phyloP scores from a whole-genome alignment of 192 early-diverging fungal species.

The Coemansia umbellata region DNA sequence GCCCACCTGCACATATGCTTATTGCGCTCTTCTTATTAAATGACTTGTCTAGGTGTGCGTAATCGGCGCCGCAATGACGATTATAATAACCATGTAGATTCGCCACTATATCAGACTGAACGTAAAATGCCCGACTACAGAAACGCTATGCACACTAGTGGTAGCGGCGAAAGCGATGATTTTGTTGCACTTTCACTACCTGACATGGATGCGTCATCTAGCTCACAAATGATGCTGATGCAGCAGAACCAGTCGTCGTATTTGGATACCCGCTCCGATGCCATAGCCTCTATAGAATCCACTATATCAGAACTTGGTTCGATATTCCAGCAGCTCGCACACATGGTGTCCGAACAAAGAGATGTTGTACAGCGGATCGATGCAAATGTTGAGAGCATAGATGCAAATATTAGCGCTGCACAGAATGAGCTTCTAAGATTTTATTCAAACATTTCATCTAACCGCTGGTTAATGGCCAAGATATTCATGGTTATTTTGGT shows the following conservation, averaged over 20 bases:
- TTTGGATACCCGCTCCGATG: constrained; percentile 82
- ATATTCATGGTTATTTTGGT: constrained; percentile 86
- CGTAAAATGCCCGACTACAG: constrained; percentile 25
- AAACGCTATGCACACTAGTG: constrained; percentile 5
- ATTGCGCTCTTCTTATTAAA: constrained; percentile 1
- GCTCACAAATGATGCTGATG: constrained; percentile 67
- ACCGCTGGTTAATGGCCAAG: constrained; percentile 95
- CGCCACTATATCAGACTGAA: constrained; percentile 56
- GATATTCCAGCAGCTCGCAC: constrained; percentile 83
- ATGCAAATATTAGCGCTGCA: constrained; percentile 86
- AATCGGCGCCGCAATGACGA: constrained; percentile 31
- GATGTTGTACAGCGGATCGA: constrained; percentile 92
- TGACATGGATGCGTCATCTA: constrained; percentile 55
- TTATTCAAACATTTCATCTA: constrained; percentile 87
- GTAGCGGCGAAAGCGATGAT: constrained; percentile 30
- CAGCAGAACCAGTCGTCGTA: constrained; percentile 69
- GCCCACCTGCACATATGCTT: background rate
- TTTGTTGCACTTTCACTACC: constrained; percentile 54
- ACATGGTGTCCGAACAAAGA: constrained; percentile 81
- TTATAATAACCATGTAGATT: constrained; percentile 37
- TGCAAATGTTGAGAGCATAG: constrained; percentile 88
- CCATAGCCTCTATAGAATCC: constrained; percentile 93
- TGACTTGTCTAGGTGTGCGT: constrained; percentile 35
- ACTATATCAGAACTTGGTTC: constrained; percentile 94
- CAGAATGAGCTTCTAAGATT: constrained; percentile 88